A percentile compares a stretch with the other conserved stretches of the same genome.
Conservation (phyloP, 1,139 yeast species). For the Lodderomyces parapsilosis region DNA sequence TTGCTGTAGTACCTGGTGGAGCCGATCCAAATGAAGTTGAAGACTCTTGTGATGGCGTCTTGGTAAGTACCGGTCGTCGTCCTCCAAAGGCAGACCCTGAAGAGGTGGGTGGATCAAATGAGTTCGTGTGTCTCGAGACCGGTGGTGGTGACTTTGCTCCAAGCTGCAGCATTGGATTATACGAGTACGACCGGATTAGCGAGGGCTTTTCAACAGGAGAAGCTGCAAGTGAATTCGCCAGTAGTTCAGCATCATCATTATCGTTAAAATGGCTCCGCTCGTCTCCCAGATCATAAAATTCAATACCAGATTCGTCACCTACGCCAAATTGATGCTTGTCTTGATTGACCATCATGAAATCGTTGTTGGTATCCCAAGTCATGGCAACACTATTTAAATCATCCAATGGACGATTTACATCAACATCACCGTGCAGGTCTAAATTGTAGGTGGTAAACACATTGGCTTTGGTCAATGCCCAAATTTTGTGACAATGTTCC, state of each 20-base stretch:
- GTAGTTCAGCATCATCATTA: slow-evolving; percentile 2
- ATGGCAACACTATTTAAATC: slow-evolving; percentile 52
- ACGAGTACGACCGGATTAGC: slow-evolving; percentile 23
- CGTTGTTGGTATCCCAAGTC: slow-evolving; percentile 53
- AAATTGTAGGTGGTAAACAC: slow-evolving; percentile 56
- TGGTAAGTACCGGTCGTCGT: slow-evolving; percentile 26
- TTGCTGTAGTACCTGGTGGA: slow-evolving; percentile 10
- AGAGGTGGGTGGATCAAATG: slow-evolving; percentile 6
- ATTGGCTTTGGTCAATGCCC: slow-evolving; percentile 50
- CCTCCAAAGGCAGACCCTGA: slow-evolving; percentile 7
- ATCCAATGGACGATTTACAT: slow-evolving; percentile 51
- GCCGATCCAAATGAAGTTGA: slow-evolving; percentile 19
- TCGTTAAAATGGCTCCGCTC: slow-evolving; percentile 4
- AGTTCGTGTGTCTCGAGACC: slow-evolving; percentile 5
- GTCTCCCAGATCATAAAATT: slow-evolving; percentile 5
- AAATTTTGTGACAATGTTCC: slow-evolving; percentile 25
- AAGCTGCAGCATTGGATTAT: slow-evolving; percentile 16
- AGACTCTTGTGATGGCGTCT: slow-evolving; percentile 41
- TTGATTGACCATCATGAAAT: slow-evolving; percentile 55
- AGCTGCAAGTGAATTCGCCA: slow-evolving; percentile 18
- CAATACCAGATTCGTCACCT: slow-evolving; percentile 5
- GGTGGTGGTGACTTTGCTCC: slow-evolving; percentile 19
- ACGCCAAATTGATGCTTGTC: slow-evolving; percentile 43
- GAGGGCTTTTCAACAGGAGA: slow-evolving; percentile 30
- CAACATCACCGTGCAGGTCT: slow-evolving; percentile 21